Evolutionary conservation across 1,139 yeast species (phyloP), one percentile per base, ranked within the genome.

Genomic region (Hyphopichia wangnamkhiaoensis): DNA sequence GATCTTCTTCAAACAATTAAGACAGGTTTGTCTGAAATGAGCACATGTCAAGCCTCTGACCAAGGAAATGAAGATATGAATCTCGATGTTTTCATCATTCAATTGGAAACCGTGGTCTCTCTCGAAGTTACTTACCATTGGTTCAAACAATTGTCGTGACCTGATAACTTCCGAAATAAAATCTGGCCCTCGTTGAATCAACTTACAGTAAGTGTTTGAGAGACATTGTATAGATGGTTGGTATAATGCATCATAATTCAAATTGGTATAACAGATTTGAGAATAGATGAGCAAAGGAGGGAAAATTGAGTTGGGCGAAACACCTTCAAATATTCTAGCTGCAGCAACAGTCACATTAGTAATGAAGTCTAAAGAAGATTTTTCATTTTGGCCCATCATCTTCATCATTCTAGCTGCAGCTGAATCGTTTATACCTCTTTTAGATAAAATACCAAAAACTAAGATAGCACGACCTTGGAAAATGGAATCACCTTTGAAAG

Each of bases 391-490:
- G 24, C 61, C 61, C 46, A 59, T 57, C 40, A 66, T 46, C 40
- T 59, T 69, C 44, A 65, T 53, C 10, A 78, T 63, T 38, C 71
- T 73, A 33, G 79, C 63, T 1, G 86, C 80, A 13, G 84, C 66
- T 5, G 74, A 68, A 52, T 82, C 88, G 37, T 78, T 76, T 14
- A 84, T 76, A 25, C 90, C 90, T 15, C 69, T 62, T 46, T 78
- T 80, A 0, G 89, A 76, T 33, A 88, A 59, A 33, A 84, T 80
- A 28, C 96, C 95, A 23, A 86, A 72, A 5, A 87, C 75, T 47
- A 88, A 68, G 41, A 86, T 67, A 0, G 94, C 89, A 40, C 95
- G 71, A 7, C 81, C 79, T 54, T 88, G 91, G 41, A 88, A 71
- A 19, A 82, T 74, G 0, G 91, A 80, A 24, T 74, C 72, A 12